phyloP scores from a whole-genome alignment of 768 basidiomycete species.

The Arthromyces matolae region DNA sequence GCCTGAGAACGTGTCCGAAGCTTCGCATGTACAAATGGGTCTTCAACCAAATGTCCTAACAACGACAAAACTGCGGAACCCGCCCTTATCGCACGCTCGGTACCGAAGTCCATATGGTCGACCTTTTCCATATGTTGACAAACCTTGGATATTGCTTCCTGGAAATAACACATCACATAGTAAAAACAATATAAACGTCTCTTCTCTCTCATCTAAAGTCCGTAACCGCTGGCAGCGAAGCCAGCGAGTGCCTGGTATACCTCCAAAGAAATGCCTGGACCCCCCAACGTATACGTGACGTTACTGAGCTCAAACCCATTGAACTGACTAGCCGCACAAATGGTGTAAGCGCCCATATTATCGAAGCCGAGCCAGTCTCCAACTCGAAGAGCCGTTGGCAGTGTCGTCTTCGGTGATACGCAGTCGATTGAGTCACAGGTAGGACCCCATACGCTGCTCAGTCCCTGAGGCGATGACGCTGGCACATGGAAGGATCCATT shows the following conservation, averaged over 20 bases:
- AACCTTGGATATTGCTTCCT: slow-evolving; percentile 17
- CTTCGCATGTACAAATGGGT: slow-evolving; percentile 26
- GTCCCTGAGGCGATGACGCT: slow-evolving; percentile 37
- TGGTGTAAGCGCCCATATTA: slow-evolving; percentile 99
- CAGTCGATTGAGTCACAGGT: slow-evolving; percentile 98
- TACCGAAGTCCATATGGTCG: slow-evolving; percentile 24
- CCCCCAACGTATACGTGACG: slow-evolving; percentile 76
- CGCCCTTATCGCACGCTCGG: slow-evolving; percentile 32
- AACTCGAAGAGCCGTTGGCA: slow-evolving; percentile 71
- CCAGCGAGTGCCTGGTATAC: slow-evolving; percentile 47
- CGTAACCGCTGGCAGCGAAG: slow-evolving; percentile 44
- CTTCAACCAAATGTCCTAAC: too few relatives aligned
- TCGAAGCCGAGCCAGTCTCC: slow-evolving; percentile 99
- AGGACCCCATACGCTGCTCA: slow-evolving; percentile 92
- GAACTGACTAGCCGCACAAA: slow-evolving; percentile 94
- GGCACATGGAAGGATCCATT: slow-evolving; percentile 61
- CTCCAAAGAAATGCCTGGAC: slow-evolving; percentile 43
- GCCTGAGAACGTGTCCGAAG: slow-evolving; percentile 32
- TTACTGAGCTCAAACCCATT: slow-evolving; percentile 85
- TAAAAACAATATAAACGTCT: too few relatives aligned
- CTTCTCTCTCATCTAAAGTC: too few relatives aligned
- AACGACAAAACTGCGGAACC: slow-evolving; percentile 16
- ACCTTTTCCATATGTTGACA: slow-evolving; percentile 25
- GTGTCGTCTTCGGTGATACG: slow-evolving; percentile 60
- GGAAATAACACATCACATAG: slow-evolving; percentile 5